A percentile compares a stretch with the other conserved stretches of the same genome.
phyloP scores from a whole-genome alignment of 257 asterid genomes.

The Verbascum thapsus region DNA sequence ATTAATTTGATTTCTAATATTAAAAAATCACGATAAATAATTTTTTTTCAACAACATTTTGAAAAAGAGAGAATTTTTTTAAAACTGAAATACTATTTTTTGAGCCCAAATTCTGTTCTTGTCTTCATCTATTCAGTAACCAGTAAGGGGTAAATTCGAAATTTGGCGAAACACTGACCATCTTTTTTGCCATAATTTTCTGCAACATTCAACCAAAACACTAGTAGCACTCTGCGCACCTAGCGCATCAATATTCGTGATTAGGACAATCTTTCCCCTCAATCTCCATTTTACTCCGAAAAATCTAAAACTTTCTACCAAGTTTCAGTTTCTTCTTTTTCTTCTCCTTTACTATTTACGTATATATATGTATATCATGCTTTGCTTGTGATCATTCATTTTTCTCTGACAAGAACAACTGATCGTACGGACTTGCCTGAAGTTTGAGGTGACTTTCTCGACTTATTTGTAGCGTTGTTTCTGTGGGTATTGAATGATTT shows the following conservation, averaged over 20 bases:
- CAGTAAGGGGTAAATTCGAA: slow-evolving; percentile 20
- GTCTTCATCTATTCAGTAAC: not conserved
- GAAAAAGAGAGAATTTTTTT: too few species aligned
- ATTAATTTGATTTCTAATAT: too few species aligned
- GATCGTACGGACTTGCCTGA: slow-evolving; percentile 1
- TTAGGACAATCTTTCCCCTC: not conserved
- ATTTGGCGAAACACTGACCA: slow-evolving; percentile 21
- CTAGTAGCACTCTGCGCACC: not conserved
- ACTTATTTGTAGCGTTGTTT: too few species aligned
- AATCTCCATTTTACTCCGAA: not conserved
- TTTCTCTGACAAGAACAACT: not conserved
- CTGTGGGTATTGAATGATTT: not conserved
- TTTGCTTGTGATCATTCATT: not conserved
- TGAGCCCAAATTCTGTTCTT: too few species aligned
- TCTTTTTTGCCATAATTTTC: slow-evolving; percentile 22
- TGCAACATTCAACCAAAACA: slow-evolving; percentile 9
- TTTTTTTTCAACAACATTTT: too few species aligned
- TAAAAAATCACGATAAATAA: too few species aligned
- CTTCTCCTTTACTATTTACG: too few species aligned
- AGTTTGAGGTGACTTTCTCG: not conserved
- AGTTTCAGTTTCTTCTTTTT: not conserved
- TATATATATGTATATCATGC: not conserved
- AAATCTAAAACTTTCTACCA: not conserved
- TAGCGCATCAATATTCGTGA: not conserved
- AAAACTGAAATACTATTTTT: too few species aligned